These are phyloP conservation scores for Nicotiana noctiflora DNA, from an alignment of 257 asterid genomes.

Conservation along the genomic window DNA sequence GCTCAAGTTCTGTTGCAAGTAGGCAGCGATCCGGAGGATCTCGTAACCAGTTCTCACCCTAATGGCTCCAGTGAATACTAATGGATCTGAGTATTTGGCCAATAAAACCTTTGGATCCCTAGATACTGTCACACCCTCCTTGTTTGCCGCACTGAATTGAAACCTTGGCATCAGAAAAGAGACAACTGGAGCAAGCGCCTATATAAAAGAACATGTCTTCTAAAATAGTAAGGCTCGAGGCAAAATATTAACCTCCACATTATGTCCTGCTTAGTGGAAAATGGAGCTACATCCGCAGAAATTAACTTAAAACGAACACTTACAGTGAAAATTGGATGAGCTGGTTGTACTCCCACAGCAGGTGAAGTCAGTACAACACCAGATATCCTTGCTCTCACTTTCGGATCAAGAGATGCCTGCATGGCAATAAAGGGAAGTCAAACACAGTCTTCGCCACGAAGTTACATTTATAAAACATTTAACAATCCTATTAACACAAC, in stretches of 20 bases:
- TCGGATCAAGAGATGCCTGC: constrained; percentile 78
- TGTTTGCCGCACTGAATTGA: constrained; percentile 90
- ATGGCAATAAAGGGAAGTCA: background rate
- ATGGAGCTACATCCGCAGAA: background rate
- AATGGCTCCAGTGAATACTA: constrained; percentile 84
- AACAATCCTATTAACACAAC: background rate
- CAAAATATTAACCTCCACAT: no score
- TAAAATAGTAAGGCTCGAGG: background rate
- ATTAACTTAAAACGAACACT: background rate
- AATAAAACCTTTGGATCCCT: constrained; percentile 71
- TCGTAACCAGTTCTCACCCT: constrained; percentile 84
- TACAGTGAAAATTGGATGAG: constrained; percentile 78
- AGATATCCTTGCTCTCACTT: constrained; percentile 41
- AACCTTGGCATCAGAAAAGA: constrained; percentile 69
- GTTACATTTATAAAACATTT: background rate
- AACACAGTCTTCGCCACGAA: background rate
- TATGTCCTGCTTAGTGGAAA: background rate
- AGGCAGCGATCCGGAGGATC: constrained; percentile 48
- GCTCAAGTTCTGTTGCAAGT: constrained; percentile 61
- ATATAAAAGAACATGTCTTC: background rate
- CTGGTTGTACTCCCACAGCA: constrained; percentile 85
- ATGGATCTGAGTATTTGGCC: constrained; percentile 86
- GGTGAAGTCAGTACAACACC: constrained; percentile 83
- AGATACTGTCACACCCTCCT: constrained; percentile 51
- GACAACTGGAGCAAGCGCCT: constrained; percentile 80